Conservation (phyloP, 805 yeast species). For the Kluyveromyces dobzhanskii region DNA sequence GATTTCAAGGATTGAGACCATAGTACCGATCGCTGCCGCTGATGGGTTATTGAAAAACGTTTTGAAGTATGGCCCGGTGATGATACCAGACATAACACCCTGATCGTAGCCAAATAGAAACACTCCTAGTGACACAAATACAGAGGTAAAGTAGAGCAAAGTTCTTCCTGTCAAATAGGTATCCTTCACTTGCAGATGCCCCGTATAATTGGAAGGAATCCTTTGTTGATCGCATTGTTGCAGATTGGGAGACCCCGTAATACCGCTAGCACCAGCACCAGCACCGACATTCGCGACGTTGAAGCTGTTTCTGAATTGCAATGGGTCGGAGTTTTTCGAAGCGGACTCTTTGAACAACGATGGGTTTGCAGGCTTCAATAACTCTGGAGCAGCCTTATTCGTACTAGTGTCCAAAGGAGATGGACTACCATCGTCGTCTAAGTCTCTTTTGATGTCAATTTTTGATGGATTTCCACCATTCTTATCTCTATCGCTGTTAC, state of each 20-base stretch:
- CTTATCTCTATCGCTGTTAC: too few species aligned
- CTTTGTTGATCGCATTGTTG: background rate
- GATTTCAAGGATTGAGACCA: conserved; percentile 81
- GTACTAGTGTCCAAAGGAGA: background rate
- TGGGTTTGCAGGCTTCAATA: conserved; percentile 1
- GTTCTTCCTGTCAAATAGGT: conserved; percentile 16
- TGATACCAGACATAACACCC: conserved; percentile 84
- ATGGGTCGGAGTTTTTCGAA: background rate
- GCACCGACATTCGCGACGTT: background rate
- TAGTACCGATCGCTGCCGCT: conserved; percentile 69
- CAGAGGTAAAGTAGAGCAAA: conserved; percentile 31
- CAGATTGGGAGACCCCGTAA: conserved; percentile 6
- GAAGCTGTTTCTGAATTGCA: conserved; percentile 2
- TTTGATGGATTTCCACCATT: too few species aligned
- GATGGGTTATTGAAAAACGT: conserved; percentile 65
- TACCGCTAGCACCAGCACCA: background rate
- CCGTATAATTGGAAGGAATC: conserved; percentile 8
- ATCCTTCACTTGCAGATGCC: conserved; percentile 13
- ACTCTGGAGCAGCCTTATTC: background rate
- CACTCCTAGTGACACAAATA: conserved; percentile 38
- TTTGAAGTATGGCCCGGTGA: conserved; percentile 65
- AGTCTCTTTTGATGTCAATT: too few species aligned
- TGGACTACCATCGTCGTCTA: background rate
- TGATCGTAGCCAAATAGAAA: conserved; percentile 77
- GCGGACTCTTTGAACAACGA: conserved; percentile 2